phyloP scores from a whole-genome alignment of 169 alveolate genomes.

The Ichthyophthirius multifiliis region DNA sequence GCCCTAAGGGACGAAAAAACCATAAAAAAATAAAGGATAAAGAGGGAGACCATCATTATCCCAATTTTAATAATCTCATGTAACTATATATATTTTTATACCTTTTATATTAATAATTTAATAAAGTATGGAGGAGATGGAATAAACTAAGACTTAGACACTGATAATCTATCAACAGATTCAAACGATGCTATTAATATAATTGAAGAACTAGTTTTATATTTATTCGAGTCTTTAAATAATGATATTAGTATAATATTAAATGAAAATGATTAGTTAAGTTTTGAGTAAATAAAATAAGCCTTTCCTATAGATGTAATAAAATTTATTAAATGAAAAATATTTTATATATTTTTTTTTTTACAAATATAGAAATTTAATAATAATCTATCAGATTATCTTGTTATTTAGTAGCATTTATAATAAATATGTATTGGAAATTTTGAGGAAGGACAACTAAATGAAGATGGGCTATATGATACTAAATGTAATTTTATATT shows the following conservation, averaged over 20 bases:
- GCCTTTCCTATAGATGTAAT: not conserved
- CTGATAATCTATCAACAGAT: not conserved
- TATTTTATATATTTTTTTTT: not conserved
- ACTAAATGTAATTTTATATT: constrained; percentile 4
- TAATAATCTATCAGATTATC: not conserved
- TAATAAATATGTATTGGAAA: not conserved
- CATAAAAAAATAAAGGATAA: not conserved
- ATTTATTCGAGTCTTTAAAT: not conserved
- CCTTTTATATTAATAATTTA: not conserved
- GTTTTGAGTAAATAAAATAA: not conserved
- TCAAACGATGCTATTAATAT: constrained; percentile 5
- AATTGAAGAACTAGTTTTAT: not conserved
- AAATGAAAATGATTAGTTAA: not conserved
- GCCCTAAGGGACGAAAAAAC: not conserved
- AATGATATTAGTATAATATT: not conserved
- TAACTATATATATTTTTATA: not conserved
- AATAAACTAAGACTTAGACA: not conserved
- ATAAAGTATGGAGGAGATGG: not conserved
- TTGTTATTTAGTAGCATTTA: not conserved
- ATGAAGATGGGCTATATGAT: not conserved
- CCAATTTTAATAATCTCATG: not conserved
- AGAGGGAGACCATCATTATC: not conserved
- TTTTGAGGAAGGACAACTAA: not conserved
- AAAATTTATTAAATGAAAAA: not conserved
- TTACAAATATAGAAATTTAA: not conserved